Percentiles rank a stretch among this genome's conserved stretches.
Conservation (phyloP, 257 asterid genomes). For the Solanum corneliomulleri region DNA sequence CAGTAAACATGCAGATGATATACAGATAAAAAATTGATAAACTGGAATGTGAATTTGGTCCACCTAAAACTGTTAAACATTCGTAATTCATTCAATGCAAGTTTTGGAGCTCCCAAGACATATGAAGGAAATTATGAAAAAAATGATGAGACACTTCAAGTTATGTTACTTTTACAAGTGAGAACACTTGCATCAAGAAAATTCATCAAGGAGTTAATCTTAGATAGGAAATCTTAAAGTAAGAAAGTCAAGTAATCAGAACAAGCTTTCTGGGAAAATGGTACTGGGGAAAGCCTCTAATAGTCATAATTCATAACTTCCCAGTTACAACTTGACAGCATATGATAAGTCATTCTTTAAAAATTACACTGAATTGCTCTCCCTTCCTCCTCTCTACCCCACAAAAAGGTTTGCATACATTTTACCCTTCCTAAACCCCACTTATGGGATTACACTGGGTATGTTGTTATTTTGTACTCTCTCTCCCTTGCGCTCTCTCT, state of each 20-base stretch:
- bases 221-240: not conserved
- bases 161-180: not conserved
- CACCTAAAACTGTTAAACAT: not conserved
- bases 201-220: not conserved
- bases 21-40: not conserved
- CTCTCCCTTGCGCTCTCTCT: too few species aligned
- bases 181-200: not conserved
- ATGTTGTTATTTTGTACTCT: too few species aligned
- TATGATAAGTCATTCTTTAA: not conserved
- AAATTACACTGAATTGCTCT: not conserved
- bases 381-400: not conserved
- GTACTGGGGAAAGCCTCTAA: not conserved
- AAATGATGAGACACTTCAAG: not conserved
- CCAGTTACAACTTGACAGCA: not conserved
- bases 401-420: not conserved
- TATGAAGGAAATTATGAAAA: not conserved
- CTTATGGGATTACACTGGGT: not conserved
- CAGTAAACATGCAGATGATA: not conserved
- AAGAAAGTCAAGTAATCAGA: not conserved
- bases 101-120: not conserved
- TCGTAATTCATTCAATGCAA: not conserved
- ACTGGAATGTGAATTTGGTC: not conserved
- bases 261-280: not conserved
- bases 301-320: not conserved
- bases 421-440: not conserved